Percentiles rank a stretch among this genome's conserved stretches.
These are phyloP conservation scores for Yamadazyma oceani DNA, from an alignment of 1,139 yeast species.

Conservation along the genomic window DNA sequence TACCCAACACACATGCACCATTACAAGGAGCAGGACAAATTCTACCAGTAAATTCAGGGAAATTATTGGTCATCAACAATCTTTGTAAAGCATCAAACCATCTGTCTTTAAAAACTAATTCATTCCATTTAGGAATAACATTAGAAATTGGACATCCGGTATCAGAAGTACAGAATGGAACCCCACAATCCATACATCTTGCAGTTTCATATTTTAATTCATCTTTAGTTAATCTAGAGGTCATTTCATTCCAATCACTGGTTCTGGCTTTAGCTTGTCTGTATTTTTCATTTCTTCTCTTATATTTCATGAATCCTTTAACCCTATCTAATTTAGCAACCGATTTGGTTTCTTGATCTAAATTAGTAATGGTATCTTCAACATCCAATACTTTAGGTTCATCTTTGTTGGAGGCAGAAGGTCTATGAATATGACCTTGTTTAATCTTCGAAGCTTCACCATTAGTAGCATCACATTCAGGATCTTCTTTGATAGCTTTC, in stretches of 20 bases:
- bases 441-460: slow-evolving; percentile 69
- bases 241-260: slow-evolving; percentile 90
- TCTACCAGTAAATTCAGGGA: slow-evolving; percentile 98
- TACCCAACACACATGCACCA: slow-evolving; percentile 96
- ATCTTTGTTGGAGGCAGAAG: slow-evolving; percentile 26
- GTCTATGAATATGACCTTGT: slow-evolving; percentile 43
- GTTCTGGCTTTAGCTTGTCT: slow-evolving; percentile 76
- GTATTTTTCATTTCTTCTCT: slow-evolving; percentile 84
- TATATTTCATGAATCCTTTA: slow-evolving; percentile 91
- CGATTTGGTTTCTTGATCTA: slow-evolving; percentile 62
- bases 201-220: slow-evolving; percentile 92
- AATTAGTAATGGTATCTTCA: slow-evolving; percentile 83
- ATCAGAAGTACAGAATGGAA: slow-evolving; percentile 97
- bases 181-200: slow-evolving; percentile 99
- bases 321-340: slow-evolving; percentile 72
- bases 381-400: slow-evolving; percentile 90
- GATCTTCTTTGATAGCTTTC: slow-evolving; percentile 72
- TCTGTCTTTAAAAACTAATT: slow-evolving; percentile 89
- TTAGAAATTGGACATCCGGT: slow-evolving; percentile 98
- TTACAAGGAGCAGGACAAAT: slow-evolving; percentile 99
- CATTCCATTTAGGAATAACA: slow-evolving; percentile 97
- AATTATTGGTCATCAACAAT: slow-evolving; percentile 92
- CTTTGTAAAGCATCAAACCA: slow-evolving; percentile 95
- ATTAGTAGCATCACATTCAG: slow-evolving; percentile 83
- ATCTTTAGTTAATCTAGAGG: slow-evolving; percentile 76